Evolutionary conservation across 2,329 filamentous ascomycete genomes (phyloP).

Genomic region (Thelonectria olida): DNA sequence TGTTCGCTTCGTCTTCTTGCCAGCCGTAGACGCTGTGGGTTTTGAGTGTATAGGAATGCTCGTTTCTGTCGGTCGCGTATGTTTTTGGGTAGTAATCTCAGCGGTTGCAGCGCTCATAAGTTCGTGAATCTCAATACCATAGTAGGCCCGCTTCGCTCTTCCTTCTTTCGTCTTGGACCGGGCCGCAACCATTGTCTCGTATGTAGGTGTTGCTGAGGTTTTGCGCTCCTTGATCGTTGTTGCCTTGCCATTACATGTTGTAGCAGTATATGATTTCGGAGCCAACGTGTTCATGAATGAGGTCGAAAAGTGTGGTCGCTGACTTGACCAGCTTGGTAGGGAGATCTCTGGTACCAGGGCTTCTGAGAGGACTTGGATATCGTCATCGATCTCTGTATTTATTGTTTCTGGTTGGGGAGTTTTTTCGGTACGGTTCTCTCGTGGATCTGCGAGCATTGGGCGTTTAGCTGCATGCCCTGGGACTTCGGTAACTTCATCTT

Average conservation of each 20-base stretch:
- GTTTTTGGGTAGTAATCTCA: slow-evolving; percentile 57
- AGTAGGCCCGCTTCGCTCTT: slow-evolving; percentile 79
- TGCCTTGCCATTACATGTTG: slow-evolving; percentile 66
- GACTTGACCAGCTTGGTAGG: slow-evolving; percentile 30
- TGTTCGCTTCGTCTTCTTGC: slow-evolving; percentile 58
- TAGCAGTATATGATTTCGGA: slow-evolving; percentile 52
- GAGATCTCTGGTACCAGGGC: slow-evolving; percentile 6
- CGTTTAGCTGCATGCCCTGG: slow-evolving; percentile 40
- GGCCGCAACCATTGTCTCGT: slow-evolving; percentile 73
- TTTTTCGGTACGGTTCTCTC: slow-evolving; percentile 20
- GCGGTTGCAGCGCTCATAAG: slow-evolving; percentile 77
- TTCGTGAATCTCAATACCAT: slow-evolving; percentile 90
- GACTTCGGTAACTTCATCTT: slow-evolving; percentile 24
- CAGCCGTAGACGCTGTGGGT: slow-evolving; percentile 43
- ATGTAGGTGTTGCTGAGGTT: slow-evolving; percentile 58
- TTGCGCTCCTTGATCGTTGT: slow-evolving; percentile 66
- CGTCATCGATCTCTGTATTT: slow-evolving; percentile 2
- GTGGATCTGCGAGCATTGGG: slow-evolving; percentile 43
- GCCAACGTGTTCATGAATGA: slow-evolving; percentile 39
- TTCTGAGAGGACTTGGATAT: slow-evolving; percentile 5
- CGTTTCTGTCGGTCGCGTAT: slow-evolving; percentile 36
- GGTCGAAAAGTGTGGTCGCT: slow-evolving; percentile 39
- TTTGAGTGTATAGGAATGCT: slow-evolving; percentile 54
- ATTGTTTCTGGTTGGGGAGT: neutral
- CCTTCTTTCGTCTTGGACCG: slow-evolving; percentile 74